Evolutionary conservation across 805 yeast species (phyloP).

Genomic region (Debaryomyces tyrocola): DNA sequence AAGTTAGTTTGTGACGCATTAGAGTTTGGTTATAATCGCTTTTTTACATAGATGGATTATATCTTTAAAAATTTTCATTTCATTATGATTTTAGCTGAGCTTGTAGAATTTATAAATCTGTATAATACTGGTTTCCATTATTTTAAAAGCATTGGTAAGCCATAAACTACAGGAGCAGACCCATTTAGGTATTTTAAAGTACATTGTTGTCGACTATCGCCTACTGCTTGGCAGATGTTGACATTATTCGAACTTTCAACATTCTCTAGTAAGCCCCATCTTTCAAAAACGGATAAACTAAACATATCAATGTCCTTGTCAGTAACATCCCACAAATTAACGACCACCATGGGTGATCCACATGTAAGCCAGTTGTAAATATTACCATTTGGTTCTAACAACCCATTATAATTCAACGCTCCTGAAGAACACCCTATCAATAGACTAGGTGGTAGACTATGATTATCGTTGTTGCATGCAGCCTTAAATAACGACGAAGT

Average conservation of each 20-base stretch:
- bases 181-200: slow-evolving; percentile 78
- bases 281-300: slow-evolving; percentile 56
- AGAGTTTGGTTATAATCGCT: no score
- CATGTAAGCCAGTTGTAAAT: slow-evolving; percentile 73
- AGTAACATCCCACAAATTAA: slow-evolving; percentile 94
- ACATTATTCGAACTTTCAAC: slow-evolving; percentile 2
- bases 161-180: slow-evolving; percentile 89
- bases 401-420: slow-evolving; percentile 53
- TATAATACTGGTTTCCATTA: neutral
- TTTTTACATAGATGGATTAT: no score
- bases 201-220: slow-evolving; percentile 64
- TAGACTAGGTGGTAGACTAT: slow-evolving; percentile 57
- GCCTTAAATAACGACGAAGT: slow-evolving; percentile 45
- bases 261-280: slow-evolving; percentile 57
- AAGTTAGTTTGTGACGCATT: neutral
- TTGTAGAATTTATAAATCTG: no score
- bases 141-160: slow-evolving; percentile 58
- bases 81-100: no score
- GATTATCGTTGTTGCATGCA: slow-evolving; percentile 19
- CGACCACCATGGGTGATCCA: slow-evolving; percentile 81
- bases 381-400: slow-evolving; percentile 74
- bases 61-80: no score
- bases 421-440: slow-evolving; percentile 94
- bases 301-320: slow-evolving; percentile 91
- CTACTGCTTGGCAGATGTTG: slow-evolving; percentile 57